Evolutionary conservation across 169 alveolate genomes (phyloP).

Genomic region (Theileria sp.): DNA sequence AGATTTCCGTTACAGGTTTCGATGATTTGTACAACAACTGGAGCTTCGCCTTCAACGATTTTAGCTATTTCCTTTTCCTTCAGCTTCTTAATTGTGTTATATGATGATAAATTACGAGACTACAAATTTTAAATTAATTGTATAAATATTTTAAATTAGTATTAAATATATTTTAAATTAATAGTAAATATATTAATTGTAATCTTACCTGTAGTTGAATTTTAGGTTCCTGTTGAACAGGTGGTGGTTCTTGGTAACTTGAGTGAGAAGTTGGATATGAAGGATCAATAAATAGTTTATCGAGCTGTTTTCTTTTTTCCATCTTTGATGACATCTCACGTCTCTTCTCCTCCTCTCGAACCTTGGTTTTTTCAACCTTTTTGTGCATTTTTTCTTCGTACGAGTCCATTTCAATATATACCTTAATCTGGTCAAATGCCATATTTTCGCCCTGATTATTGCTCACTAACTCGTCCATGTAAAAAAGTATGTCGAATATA

Average conservation of each 20-base stretch:
- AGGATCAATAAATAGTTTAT: slow-evolving; percentile 34
- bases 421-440: slow-evolving; percentile 71
- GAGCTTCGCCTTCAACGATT: slow-evolving; percentile 62
- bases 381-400: slow-evolving; percentile 77
- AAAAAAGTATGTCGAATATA: slow-evolving; percentile 71
- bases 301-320: slow-evolving; percentile 82
- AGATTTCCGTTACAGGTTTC: slow-evolving; percentile 62
- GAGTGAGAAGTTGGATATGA: slow-evolving; percentile 5
- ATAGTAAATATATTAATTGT: too few relatives aligned
- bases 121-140: not conserved
- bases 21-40: slow-evolving; percentile 46
- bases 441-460: slow-evolving; percentile 71
- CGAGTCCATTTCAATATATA: slow-evolving; percentile 78
- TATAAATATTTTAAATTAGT: not conserved
- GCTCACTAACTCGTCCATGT: slow-evolving; percentile 76
- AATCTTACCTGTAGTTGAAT: slow-evolving; percentile 12
- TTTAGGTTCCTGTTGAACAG: slow-evolving; percentile 13
- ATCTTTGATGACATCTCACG: slow-evolving; percentile 84
- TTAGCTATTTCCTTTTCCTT: slow-evolving; percentile 38
- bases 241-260: slow-evolving; percentile 15
- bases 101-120: slow-evolving; percentile 3
- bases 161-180: too few relatives aligned
- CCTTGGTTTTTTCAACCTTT: slow-evolving; percentile 69
- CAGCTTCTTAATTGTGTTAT: slow-evolving; percentile 7
- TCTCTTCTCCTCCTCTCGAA: slow-evolving; percentile 87